Base-by-base conservation (phyloP, 768 basidiomycete genomes). In the Suillus hirtellus region DNA sequence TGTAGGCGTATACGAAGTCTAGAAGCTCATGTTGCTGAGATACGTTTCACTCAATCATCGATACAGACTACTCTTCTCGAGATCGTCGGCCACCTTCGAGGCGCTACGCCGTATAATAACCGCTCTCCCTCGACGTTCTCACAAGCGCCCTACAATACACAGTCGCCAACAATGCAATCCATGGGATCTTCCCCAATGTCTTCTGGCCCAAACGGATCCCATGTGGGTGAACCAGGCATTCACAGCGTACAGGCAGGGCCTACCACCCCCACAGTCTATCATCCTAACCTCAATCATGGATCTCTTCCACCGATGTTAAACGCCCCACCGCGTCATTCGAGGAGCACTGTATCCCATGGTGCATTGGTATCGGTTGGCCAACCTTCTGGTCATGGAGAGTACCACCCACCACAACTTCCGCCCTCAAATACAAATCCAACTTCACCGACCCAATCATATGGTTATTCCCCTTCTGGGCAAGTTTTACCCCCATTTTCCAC, bases 1-100 rank as follows among this genome's bases (percentile, higher is more conserved):
- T 24, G 47, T 71, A 96, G 95, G 74, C 93, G 95, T 58, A 96
- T 97, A 66, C 88, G 93, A 69, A 93, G 87, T 71, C 84, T 97
- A 61, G 95, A 97, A 76, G 68, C 83, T 34, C 92, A 93, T 75
- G 95, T 96, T 60, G 84, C 89, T 50, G 92, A 94, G 59, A 92
- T 93, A 71, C 86, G 87, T 61, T 81, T 84, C 61, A 83, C 87
- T 0, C 92, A 93, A 72, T 77, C 80, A 35, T 81, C 86, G 14
- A 96, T 96, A 56, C 90, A 93, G 68, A 89, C 80, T 68, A 90
- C 87, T 0, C 82, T 98, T 12, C 79, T 87, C 60, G 95, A 96
- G 71, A 84, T 98, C 64, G 87, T 92, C 60, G 80, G 85, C 19
- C 88, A 92, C 67, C 76, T 97, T 46, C 89, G 92, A n/a, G 80